phyloP scores from a whole-genome alignment of 345 rosid genomes.

The Carallia pectinifolia region DNA sequence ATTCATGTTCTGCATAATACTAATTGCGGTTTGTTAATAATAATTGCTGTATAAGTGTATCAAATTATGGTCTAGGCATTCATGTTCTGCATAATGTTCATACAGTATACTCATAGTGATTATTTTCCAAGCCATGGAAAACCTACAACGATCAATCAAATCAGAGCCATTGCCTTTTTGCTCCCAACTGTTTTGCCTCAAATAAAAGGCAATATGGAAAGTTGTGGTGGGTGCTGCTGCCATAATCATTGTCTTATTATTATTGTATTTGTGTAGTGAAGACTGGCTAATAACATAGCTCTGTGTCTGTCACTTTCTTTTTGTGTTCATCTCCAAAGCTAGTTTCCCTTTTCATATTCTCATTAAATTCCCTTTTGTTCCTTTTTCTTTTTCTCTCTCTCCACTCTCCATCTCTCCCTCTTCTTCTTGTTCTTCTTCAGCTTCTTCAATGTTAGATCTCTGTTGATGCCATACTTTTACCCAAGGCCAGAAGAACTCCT shows the following conservation, averaged over 20 bases:
- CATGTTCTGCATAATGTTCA: too few relatives aligned
- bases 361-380: slow-evolving; percentile 16
- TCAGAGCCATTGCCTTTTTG: slow-evolving; percentile 15
- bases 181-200: slow-evolving; percentile 12
- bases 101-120: too few relatives aligned
- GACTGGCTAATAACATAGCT: too few relatives aligned
- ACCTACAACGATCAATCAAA: slow-evolving; percentile 28
- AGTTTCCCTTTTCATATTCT: slow-evolving; percentile 25
- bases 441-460: too few relatives aligned
- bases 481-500: too few relatives aligned
- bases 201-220: slow-evolving; percentile 6
- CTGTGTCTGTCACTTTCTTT: background rate
- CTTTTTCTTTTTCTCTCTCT: background rate
- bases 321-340: slow-evolving; percentile 32
- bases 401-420: background rate
- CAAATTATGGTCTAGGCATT: too few relatives aligned
- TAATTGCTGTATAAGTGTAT: too few relatives aligned
- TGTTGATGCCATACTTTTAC: too few relatives aligned
- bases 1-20: too few relatives aligned
- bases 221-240: background rate
- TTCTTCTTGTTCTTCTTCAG: too few relatives aligned
- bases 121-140: too few relatives aligned
- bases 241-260: background rate
- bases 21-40: too few relatives aligned
- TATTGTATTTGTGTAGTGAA: background rate